Evolutionary conservation across 805 yeast species (phyloP), one percentile per base, ranked within the genome.

Genomic region (Citeromyces nyonsensis): DNA sequence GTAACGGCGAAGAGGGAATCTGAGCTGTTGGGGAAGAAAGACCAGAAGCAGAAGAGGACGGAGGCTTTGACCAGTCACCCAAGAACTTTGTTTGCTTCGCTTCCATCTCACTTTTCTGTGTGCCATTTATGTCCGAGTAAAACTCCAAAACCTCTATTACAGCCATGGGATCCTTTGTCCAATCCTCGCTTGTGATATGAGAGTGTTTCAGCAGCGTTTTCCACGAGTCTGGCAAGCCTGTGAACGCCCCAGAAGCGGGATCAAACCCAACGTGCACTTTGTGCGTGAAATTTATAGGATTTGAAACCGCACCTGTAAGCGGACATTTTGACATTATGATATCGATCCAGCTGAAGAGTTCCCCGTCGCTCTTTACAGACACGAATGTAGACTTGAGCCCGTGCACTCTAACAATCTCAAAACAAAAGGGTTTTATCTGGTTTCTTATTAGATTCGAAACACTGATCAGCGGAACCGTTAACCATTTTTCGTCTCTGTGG

Each of bases 221-320:
- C 77, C 76, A 69, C 29, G 69, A 64, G 15, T 69, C 72, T 1
- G 76, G 75, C 34, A 68, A 57, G 6, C 70, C 72, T 12, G 69
- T 64, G 41, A 68, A 65, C 34, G 61, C 63, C 12, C 77, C 77
- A 42, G 65, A 67, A 20, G 80, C 75, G 4, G 91, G 88, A 49
- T 81, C 93, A 45, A 77, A 80, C 1, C 86, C 86, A 15, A 81
- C 88, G 50, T 81, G 91, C 11, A 86, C 95, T 47, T 77, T 81
- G 51, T 93, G 98, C 8, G 94, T 84, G 52, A 88, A 88, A 52
- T 88, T 86, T 11, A 88, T 82, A 6, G 99, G 99, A 26, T 75
- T 76, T 3, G 96, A 85, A 8, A 91, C 95, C 6, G 29, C 22
- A 7, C 22, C 18, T 31, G 47, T 59, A 43, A 47, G 56, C 1